These are phyloP conservation scores for Penicillium psychrofluorescens DNA, from an alignment of 495 filamentous ascomycete genomes.

Conservation along the genomic window DNA sequence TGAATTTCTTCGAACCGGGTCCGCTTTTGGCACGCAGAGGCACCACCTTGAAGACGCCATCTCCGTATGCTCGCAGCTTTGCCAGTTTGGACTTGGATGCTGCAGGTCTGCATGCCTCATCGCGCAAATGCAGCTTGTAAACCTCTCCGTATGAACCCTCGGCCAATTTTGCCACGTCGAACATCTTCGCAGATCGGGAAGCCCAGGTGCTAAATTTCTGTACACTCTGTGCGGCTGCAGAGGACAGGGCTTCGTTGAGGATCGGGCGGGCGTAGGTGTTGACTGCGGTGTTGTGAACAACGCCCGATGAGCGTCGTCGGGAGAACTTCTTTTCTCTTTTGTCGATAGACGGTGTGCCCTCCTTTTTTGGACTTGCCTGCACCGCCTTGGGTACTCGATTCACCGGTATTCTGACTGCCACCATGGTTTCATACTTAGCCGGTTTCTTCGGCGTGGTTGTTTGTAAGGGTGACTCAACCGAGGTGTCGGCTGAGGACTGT, in stretches of 20 bases:
- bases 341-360: not conserved
- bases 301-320: slow-evolving; percentile 26
- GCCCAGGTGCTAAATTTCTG: slow-evolving; percentile 40
- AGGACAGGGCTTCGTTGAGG: slow-evolving; percentile 30
- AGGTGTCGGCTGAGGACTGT: not conserved
- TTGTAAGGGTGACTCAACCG: slow-evolving; percentile 1
- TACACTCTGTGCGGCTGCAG: slow-evolving; percentile 27
- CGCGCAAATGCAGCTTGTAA: slow-evolving; percentile 36
- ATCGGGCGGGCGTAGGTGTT: slow-evolving; percentile 35
- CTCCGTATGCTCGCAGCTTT: slow-evolving; percentile 30
- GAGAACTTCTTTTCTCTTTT: slow-evolving; percentile 9
- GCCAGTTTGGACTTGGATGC: slow-evolving; percentile 37
- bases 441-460: not conserved
- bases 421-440: slow-evolving; percentile 19
- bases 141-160: slow-evolving; percentile 48
- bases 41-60: slow-evolving; percentile 45
- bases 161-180: slow-evolving; percentile 41
- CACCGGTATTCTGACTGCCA: slow-evolving; percentile 24
- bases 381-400: not conserved
- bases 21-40: slow-evolving; percentile 38
- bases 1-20: slow-evolving; percentile 39
- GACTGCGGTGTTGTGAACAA: slow-evolving; percentile 27
- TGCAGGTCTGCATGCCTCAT: slow-evolving; percentile 27
- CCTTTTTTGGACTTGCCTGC: slow-evolving; percentile 2
- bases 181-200: slow-evolving; percentile 29